A percentile compares a stretch with the other conserved stretches of the same genome.
These are phyloP conservation scores for Pascua sp. DNA, from an alignment of 1,284 basidiomycete species.

Conservation along the genomic window DNA sequence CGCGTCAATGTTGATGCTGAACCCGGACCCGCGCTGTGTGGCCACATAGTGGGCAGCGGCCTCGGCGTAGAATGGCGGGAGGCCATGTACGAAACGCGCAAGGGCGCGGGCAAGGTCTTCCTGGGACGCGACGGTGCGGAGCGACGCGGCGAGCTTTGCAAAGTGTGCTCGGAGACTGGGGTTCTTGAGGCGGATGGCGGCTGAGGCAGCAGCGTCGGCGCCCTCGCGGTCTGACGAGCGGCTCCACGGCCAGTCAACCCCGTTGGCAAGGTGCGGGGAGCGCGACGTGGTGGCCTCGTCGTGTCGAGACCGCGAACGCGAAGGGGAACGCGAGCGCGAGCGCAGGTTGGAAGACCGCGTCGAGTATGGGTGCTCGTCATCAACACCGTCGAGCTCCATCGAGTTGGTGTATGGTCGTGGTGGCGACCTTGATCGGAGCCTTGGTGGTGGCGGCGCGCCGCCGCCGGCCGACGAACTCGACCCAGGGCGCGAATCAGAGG, in stretches of 20 bases:
- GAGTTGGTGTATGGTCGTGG: too few relatives aligned
- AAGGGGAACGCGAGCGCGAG: constrained; percentile 1
- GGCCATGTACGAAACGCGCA: constrained; percentile 5
- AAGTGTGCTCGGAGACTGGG: background rate
- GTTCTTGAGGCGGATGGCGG: too few relatives aligned
- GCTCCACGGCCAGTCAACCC: too few relatives aligned
- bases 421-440: too few relatives aligned
- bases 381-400: too few relatives aligned
- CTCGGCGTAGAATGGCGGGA: constrained; percentile 10
- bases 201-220: too few relatives aligned
- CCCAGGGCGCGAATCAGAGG: too few relatives aligned
- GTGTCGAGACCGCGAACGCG: background rate
- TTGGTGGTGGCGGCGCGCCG: too few relatives aligned
- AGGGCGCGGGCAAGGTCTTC: constrained; percentile 4
- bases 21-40: background rate
- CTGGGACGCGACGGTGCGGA: constrained; percentile 1
- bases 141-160: constrained; percentile 4
- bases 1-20: constrained; percentile 13
- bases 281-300: background rate
- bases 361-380: too few relatives aligned
- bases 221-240: too few relatives aligned
- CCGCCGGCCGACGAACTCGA: too few relatives aligned
- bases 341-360: background rate
- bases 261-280: background rate
- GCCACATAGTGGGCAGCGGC: constrained; percentile 9